phyloP scores from a whole-genome alignment of 176 grass and related monocot genomes.

The Poa annua region DNA sequence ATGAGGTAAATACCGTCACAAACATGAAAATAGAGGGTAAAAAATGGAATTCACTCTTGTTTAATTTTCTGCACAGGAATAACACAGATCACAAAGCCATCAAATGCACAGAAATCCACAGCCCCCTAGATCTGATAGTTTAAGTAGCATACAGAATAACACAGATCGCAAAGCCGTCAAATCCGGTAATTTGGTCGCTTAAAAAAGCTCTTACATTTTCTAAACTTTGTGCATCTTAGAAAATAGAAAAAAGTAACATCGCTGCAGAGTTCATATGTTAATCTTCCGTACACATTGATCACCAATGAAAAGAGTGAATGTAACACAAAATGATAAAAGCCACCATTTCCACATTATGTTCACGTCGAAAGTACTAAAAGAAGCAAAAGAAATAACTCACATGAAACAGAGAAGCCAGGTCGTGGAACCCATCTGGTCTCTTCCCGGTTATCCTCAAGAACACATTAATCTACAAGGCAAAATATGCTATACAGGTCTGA shows the following conservation, averaged over 20 bases:
- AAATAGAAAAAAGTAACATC: background rate
- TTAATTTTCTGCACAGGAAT: no score
- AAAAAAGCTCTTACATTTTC: background rate
- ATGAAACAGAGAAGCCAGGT: conserved; percentile 97
- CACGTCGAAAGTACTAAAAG: background rate
- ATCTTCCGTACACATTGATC: background rate
- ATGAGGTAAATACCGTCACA: no score
- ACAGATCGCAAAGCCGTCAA: background rate
- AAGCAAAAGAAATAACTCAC: conserved; percentile 53
- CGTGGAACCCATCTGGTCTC: conserved; percentile 86
- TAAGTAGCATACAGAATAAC: background rate
- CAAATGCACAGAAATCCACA: no score
- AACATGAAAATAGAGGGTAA: no score
- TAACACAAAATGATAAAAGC: background rate
- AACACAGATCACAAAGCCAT: background rate
- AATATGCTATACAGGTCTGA: background rate
- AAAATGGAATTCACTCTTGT: no score
- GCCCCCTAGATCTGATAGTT: background rate
- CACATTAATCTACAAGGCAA: conserved; percentile 73
- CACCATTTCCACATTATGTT: background rate
- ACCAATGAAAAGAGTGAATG: background rate
- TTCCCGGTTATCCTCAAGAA: conserved; percentile 97
- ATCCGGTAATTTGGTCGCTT: background rate
- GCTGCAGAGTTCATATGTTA: background rate
- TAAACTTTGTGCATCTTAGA: background rate